phyloP scores from a whole-genome alignment of 2,329 filamentous ascomycete genomes.

The Atkinsonella texensis region DNA sequence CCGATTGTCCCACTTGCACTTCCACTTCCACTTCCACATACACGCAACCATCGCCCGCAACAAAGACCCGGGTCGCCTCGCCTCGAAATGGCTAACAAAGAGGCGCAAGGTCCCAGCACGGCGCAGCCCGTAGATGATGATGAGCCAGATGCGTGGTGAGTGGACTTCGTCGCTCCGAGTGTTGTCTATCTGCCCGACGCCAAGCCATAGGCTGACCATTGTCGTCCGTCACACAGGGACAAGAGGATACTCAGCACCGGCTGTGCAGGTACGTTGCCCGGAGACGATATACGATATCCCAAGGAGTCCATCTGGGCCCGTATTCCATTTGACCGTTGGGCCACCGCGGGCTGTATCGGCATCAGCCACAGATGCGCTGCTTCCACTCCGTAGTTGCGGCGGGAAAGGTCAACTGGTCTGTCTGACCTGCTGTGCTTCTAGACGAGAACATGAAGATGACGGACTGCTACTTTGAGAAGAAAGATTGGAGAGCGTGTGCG shows the following conservation, averaged over 20 bases:
- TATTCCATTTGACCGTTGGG: background rate
- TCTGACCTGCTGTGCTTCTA: slow-evolving; percentile 23
- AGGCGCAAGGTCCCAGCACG: slow-evolving; percentile 28
- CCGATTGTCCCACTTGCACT: no score
- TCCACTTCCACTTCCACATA: slow-evolving; percentile 1
- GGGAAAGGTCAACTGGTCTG: slow-evolving; percentile 3
- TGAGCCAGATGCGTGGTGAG: slow-evolving; percentile 91
- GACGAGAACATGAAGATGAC: slow-evolving; percentile 85
- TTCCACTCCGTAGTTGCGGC: background rate
- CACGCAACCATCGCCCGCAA: background rate
- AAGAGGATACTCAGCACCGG: slow-evolving; percentile 96
- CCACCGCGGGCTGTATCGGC: no score
- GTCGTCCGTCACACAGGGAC: slow-evolving; percentile 57
- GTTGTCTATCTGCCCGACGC: slow-evolving; percentile 13
- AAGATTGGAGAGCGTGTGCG: slow-evolving; percentile 85
- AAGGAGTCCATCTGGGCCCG: no score
- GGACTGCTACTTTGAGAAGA: slow-evolving; percentile 92
- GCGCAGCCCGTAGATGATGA: slow-evolving; percentile 40
- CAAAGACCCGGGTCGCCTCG: slow-evolving; percentile 3
- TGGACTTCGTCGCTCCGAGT: background rate
- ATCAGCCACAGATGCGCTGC: background rate
- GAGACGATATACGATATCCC: no score
- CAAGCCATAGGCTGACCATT: slow-evolving; percentile 10
- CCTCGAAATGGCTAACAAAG: slow-evolving; percentile 37
- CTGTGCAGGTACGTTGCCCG: slow-evolving; percentile 56